Evolutionary conservation across 345 rosid genomes (phyloP), one percentile per base, ranked within the genome.

Genomic region (Ceriops tagal): DNA sequence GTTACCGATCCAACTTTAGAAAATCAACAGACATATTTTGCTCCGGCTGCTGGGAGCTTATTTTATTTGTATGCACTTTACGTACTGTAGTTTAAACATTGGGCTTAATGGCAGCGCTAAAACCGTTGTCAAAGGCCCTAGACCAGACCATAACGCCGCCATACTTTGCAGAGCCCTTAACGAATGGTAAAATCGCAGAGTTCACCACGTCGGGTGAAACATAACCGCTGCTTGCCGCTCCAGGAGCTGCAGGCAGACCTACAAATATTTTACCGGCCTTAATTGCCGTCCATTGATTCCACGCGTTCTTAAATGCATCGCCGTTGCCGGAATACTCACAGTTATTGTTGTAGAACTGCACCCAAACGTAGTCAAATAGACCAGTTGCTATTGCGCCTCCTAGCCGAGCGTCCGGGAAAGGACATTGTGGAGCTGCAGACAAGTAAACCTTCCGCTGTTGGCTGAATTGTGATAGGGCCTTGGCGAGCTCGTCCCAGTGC

Each of bases 71-170:
- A 43, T 43, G 15, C 16, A 13, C 37, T 13, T 18, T 18, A 0
- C 16, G 1, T 43, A 43, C 18, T 13, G 18, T 13, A 43, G 18
- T 13, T 56, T 7, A 71, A 28, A 76, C 80, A 64, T 27, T 49
- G 28, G 6, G 21, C 62, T 47, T 75, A 6, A 75, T 59, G 20
- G 62, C 46, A 1, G 62, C 22, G 37, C 73, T 79, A 34, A 65
- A 72, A 0, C 70, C 53, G 35, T 3, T 66, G 59, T 76, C 83
- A 20, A 52, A 8, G 31, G 46, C 47, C 57, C 9, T 64, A 8
- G 57, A 34, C 64, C 78, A 67, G 3, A 77, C 56, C 76, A 67
- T 73, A 0, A 73, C 64, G 0, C 81, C 79, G 4, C 76, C 80
- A 20, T 76, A 63, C 26, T 62, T 58, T 1, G 70, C 0, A 10